Evolutionary conservation across 805 yeast genomes (phyloP), one percentile per base, ranked within the genome.

Genomic region (Wickerhamiella domercqiae): DNA sequence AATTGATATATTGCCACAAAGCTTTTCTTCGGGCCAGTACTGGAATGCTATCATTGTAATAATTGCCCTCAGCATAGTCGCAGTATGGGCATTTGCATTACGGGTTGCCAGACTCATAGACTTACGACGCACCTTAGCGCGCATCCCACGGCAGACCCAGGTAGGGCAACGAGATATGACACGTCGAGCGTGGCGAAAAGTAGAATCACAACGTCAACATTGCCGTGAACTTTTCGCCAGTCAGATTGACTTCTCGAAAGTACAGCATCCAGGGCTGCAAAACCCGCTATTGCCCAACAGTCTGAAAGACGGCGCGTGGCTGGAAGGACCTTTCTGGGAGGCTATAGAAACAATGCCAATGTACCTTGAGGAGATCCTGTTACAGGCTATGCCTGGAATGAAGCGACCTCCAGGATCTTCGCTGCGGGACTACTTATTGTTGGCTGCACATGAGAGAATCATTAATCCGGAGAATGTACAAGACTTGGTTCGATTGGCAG

Each of bases 1-100:
- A 0, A 70, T 83, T 13, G 96, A 87, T 56, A 73, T 83, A 21
- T 73, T 84, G 42, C 64, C 66, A 1, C 75, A 70, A 49, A 70
- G 75, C 4, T 69, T 71, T 46, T 65, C 77, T 1, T 62, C 72
- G 9, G 70, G 71, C 42, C 71, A 79, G 47, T 90, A 81, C 1
- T 62, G 81, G 53, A 82, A 84, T 53, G 71, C 87, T 3, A 76
- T 86, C 44, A 81, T 86, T 41, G 81, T 84, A 16, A 72, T 80
- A 5, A 70, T 74, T 32, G 82, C 78, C 5, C 66, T 80, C 48
- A 81, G 74, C 2, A 57, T 72, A 1, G 73, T 80, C 44, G 61
- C 73, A 1, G 40, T 77, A 0, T 47, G 68, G 5, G 57, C 73
- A 3, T 44, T 74, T 0, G 43, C 71, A 1, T 53, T 79, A 15